Evolutionary conservation across 2,329 filamentous ascomycete genomes (phyloP), one percentile per base, ranked within the genome.

Genomic region (Penicillium sp.): DNA sequence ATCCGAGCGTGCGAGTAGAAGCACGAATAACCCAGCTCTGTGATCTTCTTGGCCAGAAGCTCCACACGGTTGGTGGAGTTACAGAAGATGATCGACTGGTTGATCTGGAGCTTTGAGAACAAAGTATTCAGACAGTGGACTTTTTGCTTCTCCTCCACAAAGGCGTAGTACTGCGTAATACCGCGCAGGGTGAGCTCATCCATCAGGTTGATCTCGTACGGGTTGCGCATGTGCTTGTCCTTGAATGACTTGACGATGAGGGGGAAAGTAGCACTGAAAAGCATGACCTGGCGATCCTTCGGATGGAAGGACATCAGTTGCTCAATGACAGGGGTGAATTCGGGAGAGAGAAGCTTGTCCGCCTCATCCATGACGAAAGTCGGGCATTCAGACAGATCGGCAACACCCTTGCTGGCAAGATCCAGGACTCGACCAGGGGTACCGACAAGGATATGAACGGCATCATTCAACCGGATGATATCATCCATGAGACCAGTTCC

Each of bases 301-400:
- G 95, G 94, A 78, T 97, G 94, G 81, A 97, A 97, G 67, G 91
- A 90, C 54, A 99, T 85, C 24, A 99, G 85, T 78, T 99, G 93
- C 80, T 99, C 96, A 69, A 99, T 97, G 66, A 97, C 93, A 28
- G 94, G 93, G 7, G 95, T 99, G 76, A 99, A 99, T 77, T 99
- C 95, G 62, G 92, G 88, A 7, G 95, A 99, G 55, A 99, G 86
- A 64, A 99, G 88, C 83, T 99, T 99, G 81, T 99, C 95, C 59
- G 95, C 95, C 79, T 99, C 95, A 75, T 99, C 95, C 95, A 99
- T 99, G 81, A 99, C 92, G 77, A 99, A 99, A 75, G 96, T 98
- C 72, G 93, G 90, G 77, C 95, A 98, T 81, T 96, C 91, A 72
- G 93, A 96, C 54, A 99, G 86, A 79, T 99, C 95, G 66, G 95